Evolutionary conservation across 208 protist genomes (phyloP).

Genomic region (Novymonas esmeraldas): DNA sequence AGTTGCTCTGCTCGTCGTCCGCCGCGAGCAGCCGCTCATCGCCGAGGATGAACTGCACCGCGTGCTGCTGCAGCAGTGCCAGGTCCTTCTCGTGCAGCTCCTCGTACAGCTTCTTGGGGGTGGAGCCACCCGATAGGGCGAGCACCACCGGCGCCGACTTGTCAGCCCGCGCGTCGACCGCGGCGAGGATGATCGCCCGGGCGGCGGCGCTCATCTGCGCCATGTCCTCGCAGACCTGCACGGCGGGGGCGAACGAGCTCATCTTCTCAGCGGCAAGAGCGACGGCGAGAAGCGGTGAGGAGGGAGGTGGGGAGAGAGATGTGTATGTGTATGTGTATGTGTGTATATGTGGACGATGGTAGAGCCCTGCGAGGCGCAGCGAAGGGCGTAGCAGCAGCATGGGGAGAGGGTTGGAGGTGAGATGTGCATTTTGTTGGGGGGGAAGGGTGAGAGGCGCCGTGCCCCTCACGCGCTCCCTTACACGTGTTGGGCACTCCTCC

Average conservation of each 20-base stretch:
- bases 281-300: not conserved
- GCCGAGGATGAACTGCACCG: constrained; percentile 63
- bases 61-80: constrained; percentile 36
- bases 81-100: constrained; percentile 51
- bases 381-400: no score
- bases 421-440: no score
- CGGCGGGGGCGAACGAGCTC: constrained; percentile 38
- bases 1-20: constrained; percentile 65
- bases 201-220: constrained; percentile 43
- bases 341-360: no score
- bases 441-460: no score
- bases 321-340: no score
- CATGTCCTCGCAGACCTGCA: constrained; percentile 42
- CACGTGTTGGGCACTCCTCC: no score
- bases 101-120: constrained; percentile 61
- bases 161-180: constrained; percentile 6
- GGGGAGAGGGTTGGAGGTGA: no score
- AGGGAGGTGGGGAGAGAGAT: not conserved
- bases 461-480: no score
- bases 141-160: constrained; percentile 36
- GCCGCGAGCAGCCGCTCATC: constrained; percentile 69
- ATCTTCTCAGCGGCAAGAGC: not conserved
- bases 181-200: constrained; percentile 44
- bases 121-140: constrained; percentile 80
- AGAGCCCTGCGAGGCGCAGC: no score